A percentile compares a stretch with the other conserved stretches of the same genome.
phyloP scores from a whole-genome alignment of 192 early-diverging fungal genomes.

The Backusella psychrophila region DNA sequence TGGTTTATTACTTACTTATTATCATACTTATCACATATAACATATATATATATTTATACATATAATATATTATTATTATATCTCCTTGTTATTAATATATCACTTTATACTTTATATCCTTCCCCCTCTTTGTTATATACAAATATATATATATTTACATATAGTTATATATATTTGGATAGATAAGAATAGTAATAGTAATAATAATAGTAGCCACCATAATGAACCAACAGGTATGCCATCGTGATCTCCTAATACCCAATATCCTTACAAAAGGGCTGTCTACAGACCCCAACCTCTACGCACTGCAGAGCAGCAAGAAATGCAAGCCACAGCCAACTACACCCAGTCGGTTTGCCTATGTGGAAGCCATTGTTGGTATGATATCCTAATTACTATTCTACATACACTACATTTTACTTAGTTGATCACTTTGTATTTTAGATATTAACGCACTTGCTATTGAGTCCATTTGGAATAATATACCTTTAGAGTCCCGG shows the following conservation, averaged over 20 bases:
- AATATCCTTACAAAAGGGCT: not conserved
- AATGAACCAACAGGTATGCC: not conserved
- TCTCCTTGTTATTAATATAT: not conserved
- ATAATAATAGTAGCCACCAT: not conserved
- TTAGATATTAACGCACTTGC: constrained; percentile 56
- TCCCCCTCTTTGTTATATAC: not conserved
- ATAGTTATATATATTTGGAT: not conserved
- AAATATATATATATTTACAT: not conserved
- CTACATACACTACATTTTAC: not conserved
- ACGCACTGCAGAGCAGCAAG: not conserved
- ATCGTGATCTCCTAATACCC: constrained; percentile 2
- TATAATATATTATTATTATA: not conserved
- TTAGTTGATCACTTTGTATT: not conserved
- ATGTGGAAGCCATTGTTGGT: constrained; percentile 32
- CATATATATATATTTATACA: not conserved
- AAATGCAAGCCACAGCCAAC: not conserved
- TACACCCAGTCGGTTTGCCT: constrained; percentile 8
- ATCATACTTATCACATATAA: not conserved
- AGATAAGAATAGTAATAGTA: not conserved
- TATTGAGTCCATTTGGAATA: constrained; percentile 55
- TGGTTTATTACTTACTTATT: not conserved
- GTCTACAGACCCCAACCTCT: constrained; percentile 6
- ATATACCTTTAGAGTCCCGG: constrained; percentile 18
- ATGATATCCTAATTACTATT: not conserved
- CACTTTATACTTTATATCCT: not conserved